Base-by-base conservation (phyloP, 768 basidiomycete species). In the Phylloporus arenicola region DNA sequence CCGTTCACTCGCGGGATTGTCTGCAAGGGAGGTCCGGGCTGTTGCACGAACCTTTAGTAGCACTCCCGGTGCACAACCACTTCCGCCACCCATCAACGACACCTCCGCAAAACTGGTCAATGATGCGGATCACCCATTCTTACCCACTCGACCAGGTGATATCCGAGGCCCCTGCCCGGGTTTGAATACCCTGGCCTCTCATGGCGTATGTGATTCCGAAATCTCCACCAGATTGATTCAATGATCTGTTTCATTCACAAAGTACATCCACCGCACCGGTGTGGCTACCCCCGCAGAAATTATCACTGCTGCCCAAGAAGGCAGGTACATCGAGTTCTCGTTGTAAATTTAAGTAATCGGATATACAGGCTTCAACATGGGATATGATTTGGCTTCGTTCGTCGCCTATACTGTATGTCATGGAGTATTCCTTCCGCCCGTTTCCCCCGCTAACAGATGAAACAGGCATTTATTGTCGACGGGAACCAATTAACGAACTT, bases 401-500 rank as follows among this genome's bases (percentile, higher is more conserved):
- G 20, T 61, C 31, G 54, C 59, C 19, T 62, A 62, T 45, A 56
- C 14, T 37, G 61, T 64, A 45, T 33, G 48, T 52, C 25, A 6
- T 9, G 35, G 19, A 38, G 9, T 30, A 9, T 30, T 6, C n/a
- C 7, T 4, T 34, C 17, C 3, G 30, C 11, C 22, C 0, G 13
- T 29, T 17, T 43, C 12, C 14, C 8, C 2, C 20, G 20, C 43
- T 57, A n/a, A 63, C 30, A 4, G 38, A 47, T 38, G 16, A n/a
- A 30, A 63, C 11, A 30, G 60, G 50, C 57, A 33, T 64, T 63
- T 24, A 2, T 63, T 20, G 62, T 64, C 7, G 62, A 63, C 10
- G 62, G 62, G 4, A 63, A 64, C 20, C 61, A 61, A 16, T 38
- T 63, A 51, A 64, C 62, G 17, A 62, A 62, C 34, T 43, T 63